These are phyloP conservation scores for Coniochaeta ligniaria DNA, from an alignment of 2,329 filamentous ascomycete species.

Conservation along the genomic window DNA sequence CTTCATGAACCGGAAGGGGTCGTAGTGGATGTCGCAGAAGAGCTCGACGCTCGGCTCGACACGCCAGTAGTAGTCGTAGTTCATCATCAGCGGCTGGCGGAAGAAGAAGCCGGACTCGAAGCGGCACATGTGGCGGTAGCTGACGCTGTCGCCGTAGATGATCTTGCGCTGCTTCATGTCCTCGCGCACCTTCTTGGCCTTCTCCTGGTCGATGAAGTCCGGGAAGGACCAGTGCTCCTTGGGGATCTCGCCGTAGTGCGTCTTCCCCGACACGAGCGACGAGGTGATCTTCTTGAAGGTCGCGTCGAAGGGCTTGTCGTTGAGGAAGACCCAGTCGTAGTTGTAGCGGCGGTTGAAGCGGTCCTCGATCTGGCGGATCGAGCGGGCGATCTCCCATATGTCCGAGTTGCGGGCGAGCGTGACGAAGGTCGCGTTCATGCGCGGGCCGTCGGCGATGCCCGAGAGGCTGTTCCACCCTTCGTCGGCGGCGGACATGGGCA, in stretches of 20 bases:
- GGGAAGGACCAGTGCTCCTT: slow-evolving; percentile 97
- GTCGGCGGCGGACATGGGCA: slow-evolving; percentile 45
- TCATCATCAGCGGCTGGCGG: slow-evolving; percentile 83
- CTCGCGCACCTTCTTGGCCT: slow-evolving; percentile 81
- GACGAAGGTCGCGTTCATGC: slow-evolving; percentile 96
- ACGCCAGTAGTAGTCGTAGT: slow-evolving; percentile 99
- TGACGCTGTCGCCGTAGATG: slow-evolving; percentile 95
- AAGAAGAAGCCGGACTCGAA: slow-evolving; percentile 99
- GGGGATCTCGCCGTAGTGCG: slow-evolving; percentile 83
- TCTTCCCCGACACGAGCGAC: slow-evolving; percentile 85
- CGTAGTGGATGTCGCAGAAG: slow-evolving; percentile 91
- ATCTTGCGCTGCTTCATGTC: slow-evolving; percentile 93
- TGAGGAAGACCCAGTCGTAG: slow-evolving; percentile 99
- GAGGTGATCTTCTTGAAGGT: slow-evolving; percentile 89
- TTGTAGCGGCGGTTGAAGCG: slow-evolving; percentile 95
- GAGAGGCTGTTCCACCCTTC: slow-evolving; percentile 44
- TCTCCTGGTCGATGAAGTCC: slow-evolving; percentile 90
- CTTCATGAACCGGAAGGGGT: slow-evolving; percentile 94
- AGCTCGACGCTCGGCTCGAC: slow-evolving; percentile 96
- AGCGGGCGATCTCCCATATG: slow-evolving; percentile 93
- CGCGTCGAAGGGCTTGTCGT: slow-evolving; percentile 89
- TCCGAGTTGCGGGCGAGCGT: slow-evolving; percentile 90
- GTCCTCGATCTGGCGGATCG: slow-evolving; percentile 94
- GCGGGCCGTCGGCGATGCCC: slow-evolving; percentile 54
- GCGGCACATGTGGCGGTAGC: slow-evolving; percentile 98